Evolutionary conservation across 208 protist species (phyloP), one percentile per base, ranked within the genome.

Genomic region (Leptomonas pyrrhocoris): DNA sequence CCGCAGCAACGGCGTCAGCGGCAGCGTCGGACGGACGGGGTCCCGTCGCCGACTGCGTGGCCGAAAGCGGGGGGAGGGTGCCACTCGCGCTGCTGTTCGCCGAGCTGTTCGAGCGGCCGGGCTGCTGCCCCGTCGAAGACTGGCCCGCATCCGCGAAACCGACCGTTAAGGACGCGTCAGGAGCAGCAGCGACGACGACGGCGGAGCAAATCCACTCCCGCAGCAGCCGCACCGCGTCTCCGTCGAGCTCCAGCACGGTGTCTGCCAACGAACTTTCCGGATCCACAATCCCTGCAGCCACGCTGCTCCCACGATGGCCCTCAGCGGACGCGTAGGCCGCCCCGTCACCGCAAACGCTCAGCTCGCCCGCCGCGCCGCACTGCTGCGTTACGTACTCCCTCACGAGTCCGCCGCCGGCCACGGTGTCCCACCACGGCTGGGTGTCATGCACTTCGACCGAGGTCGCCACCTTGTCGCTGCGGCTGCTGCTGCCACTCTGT

Each of bases 341-440:
- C 3, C 18, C 30, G 51, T 57, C 51, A 1, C 30, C 13, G 28
- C 6, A 21, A 6, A 9, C 25, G 51, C 3, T 30, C 2, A 23
- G 12, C 54, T 64, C 43, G 13, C 36, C 36, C 27, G 3, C 34
- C 2, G 21, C 40, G 27, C 71, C 57, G 28, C 57, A 77, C 42
- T 48, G 58, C 9, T 46, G 62, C n/a, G 38, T 19, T 2, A 77
- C 38, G 71, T 66, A 77, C 21, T 70, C 62, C 63, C 38, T 51
- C 23, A 77, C 71, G 36, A 21, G 28, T 30, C 28, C 46, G 18
- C 60, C 60, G 15, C 60, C 60, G 1, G 27, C 19, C 9, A 18
- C 28, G 16, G 5, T n/a, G 16, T 36, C 46, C 60, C 60, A 65
- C 60, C 60, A 65, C 60, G 55, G 45, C 62, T 34, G 16, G 0